Conservation (phyloP, 140 eudicot genomes). For the Ambrosia hybrid region DNA sequence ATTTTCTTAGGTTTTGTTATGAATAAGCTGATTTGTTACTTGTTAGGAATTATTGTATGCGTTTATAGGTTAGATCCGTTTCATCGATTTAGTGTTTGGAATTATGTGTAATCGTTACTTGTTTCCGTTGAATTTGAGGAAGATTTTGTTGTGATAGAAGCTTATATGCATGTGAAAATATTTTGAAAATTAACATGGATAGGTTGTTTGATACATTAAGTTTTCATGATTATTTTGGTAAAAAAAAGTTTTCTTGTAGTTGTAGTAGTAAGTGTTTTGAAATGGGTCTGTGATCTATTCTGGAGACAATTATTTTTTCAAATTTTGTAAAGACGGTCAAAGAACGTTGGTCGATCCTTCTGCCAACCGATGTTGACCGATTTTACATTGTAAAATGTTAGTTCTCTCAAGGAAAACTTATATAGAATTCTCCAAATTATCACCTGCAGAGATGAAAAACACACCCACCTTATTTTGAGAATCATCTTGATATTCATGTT, state of each 20-base stretch:
- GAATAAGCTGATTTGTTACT: conserved; percentile 7
- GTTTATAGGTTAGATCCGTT: conserved; percentile 16
- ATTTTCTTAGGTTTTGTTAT: not conserved
- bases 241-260: not conserved
- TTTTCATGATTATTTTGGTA: not conserved
- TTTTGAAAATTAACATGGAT: not conserved
- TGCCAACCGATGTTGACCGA: not conserved
- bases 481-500: not conserved
- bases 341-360: not conserved
- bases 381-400: not conserved
- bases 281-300: not conserved
- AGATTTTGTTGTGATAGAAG: not conserved
- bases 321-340: not conserved
- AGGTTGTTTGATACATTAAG: not conserved
- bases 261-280: not conserved
- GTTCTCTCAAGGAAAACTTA: not conserved
- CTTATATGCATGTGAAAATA: conserved; percentile 1
- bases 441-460: too few species aligned
- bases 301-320: not conserved
- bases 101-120: not conserved
- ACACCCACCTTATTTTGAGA: too few species aligned
- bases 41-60: not conserved
- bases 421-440: too few species aligned
- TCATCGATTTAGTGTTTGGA: not conserved
- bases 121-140: not conserved